Conservation (phyloP, 768 basidiomycete species). For the Mycena chlorophos region DNA sequence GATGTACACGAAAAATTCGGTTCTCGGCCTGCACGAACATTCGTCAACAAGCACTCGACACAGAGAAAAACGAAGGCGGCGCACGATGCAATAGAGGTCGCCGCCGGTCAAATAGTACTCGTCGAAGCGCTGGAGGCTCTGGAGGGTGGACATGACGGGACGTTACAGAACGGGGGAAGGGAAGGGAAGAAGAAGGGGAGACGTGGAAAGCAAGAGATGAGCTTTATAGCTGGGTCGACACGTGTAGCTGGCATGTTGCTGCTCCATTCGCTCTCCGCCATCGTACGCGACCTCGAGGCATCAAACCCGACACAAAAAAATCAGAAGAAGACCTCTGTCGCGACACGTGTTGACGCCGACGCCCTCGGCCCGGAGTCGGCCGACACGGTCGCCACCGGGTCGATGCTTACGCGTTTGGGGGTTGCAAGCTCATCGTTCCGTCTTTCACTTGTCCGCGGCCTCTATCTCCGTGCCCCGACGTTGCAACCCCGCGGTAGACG, state of each 20-base stretch:
- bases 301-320: conserved; percentile 2
- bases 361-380: too few relatives aligned
- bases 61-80: conserved; percentile 12
- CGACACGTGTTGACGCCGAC: background rate
- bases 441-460: too few relatives aligned
- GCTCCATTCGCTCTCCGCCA: conserved; percentile 4
- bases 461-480: too few relatives aligned
- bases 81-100: conserved; percentile 42
- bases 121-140: conserved; percentile 27
- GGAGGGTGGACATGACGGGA: conserved; percentile 19
- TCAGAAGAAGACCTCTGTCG: background rate
- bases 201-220: conserved; percentile 4
- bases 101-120: conserved; percentile 47
- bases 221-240: conserved; percentile 27
- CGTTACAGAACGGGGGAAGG: conserved; percentile 22
- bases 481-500: too few relatives aligned
- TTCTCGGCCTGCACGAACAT: conserved; percentile 43
- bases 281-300: conserved; percentile 22
- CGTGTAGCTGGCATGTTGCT: conserved; percentile 38
- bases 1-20: conserved; percentile 50
- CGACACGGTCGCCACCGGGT: too few relatives aligned
- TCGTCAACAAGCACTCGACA: background rate
- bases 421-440: too few relatives aligned
- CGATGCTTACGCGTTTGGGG: too few relatives aligned
- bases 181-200: conserved; percentile 29